Evolutionary conservation across 352 stramenopile genomes (phyloP).

Genomic region (Pythium periplocum): DNA sequence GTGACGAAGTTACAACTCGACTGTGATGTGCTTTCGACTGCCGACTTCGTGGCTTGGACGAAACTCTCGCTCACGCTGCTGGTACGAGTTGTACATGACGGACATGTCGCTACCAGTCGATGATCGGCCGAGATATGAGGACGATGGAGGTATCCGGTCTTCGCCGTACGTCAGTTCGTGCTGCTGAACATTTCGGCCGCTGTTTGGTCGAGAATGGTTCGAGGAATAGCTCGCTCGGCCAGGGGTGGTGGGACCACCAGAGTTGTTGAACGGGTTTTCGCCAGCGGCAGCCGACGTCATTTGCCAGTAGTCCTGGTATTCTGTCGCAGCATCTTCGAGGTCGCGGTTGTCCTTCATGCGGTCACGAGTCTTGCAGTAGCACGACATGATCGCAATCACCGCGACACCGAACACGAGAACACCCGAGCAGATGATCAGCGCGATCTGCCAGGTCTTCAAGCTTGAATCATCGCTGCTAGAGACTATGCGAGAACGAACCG

Average conservation of each 20-base stretch:
- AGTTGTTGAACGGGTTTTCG: conserved; percentile 10
- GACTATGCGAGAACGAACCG: not conserved
- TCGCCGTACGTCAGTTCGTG: conserved; percentile 8
- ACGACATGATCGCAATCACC: conserved; percentile 20
- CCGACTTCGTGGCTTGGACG: conserved; percentile 11
- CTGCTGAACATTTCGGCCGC: conserved; percentile 12
- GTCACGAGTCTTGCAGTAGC: conserved; percentile 23
- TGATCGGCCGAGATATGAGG: not conserved
- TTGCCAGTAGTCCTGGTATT: conserved; percentile 20
- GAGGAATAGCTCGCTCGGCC: conserved; percentile 17
- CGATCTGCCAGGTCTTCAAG: conserved; percentile 23
- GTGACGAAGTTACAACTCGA: conserved; percentile 12
- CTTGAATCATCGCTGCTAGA: conserved; percentile 2
- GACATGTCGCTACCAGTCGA: conserved; percentile 15
- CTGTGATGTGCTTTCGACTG: conserved; percentile 16
- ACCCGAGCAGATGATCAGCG: conserved; percentile 21
- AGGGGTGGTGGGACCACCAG: conserved; percentile 1
- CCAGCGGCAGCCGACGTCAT: conserved; percentile 1
- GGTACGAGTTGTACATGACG: conserved; percentile 11
- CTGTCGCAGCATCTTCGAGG: conserved; percentile 9
- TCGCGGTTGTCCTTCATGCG: conserved; percentile 18
- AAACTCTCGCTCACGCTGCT: conserved; percentile 4
- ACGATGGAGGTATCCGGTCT: conserved; percentile 7
- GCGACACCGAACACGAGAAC: conserved; percentile 17
- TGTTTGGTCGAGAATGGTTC: conserved; percentile 17